Evolutionary conservation across 1,139 yeast genomes (phyloP), one percentile per base, ranked within the genome.

Genomic region (Yarrowia galli): DNA sequence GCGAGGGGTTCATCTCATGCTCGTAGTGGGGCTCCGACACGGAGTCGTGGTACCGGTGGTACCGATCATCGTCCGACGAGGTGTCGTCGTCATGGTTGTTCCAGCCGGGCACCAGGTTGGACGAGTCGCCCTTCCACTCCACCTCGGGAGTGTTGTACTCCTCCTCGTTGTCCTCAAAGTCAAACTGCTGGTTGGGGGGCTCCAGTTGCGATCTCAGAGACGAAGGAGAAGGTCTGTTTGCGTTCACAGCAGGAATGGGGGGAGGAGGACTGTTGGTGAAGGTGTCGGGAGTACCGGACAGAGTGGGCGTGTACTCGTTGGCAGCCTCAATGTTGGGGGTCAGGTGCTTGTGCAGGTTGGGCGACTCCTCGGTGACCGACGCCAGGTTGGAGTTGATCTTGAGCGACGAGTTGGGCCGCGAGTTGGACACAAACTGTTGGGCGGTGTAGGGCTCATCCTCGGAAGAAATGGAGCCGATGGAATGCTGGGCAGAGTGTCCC

Each of bases 31-130:
- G 66, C 46, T 48, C 66, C 36, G 66, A 61, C 36, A 61, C 46
- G 6, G 66, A 61, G 46, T 61, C 66, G 46, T 61, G 66, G 56
- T 61, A 61, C n/a, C 66, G 43, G 46, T 61, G 45, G 56, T 61
- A 61, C 28, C 66, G 54, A 18, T 61, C 66, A 18, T 61, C 66
- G 38, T 61, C 66, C 10, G 66, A 61, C n/a, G 66, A 61, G 15
- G 66, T 36, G 38, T 61, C 66, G 45, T 61, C 66, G 36, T 61
- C 66, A 36, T 46, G 66, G 56, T 36, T 61, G 56, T 58, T 58
- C 64, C 64, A 58, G n/a, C 51, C 63, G 18, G 63, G 64, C 15
- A 58, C 64, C 16, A 58, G 51, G 32, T 58, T 43, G n/a, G 64
- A 58, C 49, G 64, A 58, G 51, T 58, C 42, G 18, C 66, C 56